These are phyloP conservation scores for Heteromeles arbutifolia DNA, from an alignment of 306 rosid species.

Conservation along the genomic window DNA sequence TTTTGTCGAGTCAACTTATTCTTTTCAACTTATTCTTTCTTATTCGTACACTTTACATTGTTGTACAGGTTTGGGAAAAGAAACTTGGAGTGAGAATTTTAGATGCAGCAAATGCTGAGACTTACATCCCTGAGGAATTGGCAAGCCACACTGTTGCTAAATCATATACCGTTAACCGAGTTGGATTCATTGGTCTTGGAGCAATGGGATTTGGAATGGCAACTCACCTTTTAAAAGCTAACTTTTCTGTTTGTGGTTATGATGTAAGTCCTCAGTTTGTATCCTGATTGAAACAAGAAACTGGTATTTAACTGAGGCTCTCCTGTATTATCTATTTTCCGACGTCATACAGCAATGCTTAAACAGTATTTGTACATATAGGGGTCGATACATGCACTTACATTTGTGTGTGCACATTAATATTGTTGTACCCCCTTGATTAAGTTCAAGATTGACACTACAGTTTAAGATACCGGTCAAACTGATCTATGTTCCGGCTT, in stretches of 20 bases:
- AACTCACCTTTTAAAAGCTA: slow-evolving; percentile 67
- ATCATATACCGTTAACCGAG: slow-evolving; percentile 41
- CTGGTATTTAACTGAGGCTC: not conserved
- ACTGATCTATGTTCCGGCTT: slow-evolving; percentile 3
- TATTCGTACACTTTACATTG: slow-evolving; percentile 3
- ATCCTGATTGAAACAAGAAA: not conserved
- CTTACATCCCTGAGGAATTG: slow-evolving; percentile 58
- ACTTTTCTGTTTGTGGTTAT: slow-evolving; percentile 67
- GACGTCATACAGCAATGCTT: no score
- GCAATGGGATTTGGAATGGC: slow-evolving; percentile 99
- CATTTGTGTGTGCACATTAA: not conserved
- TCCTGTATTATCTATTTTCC: not conserved
- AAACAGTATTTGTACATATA: not conserved
- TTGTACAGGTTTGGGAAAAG: slow-evolving; percentile 60
- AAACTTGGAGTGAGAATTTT: slow-evolving; percentile 62
- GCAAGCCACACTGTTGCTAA: slow-evolving; percentile 45
- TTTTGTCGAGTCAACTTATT: not conserved
- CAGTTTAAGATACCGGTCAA: slow-evolving; percentile 4
- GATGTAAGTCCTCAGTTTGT: slow-evolving; percentile 52
- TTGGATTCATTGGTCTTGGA: slow-evolving; percentile 97
- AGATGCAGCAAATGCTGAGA: slow-evolving; percentile 65
- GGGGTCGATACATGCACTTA: not conserved
- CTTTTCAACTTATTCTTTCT: not conserved
- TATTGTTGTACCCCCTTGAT: not conserved
- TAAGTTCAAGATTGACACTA: slow-evolving; percentile 7